Conservation (phyloP, 73 alveolate species). For the Paramecium caudatum region DNA sequence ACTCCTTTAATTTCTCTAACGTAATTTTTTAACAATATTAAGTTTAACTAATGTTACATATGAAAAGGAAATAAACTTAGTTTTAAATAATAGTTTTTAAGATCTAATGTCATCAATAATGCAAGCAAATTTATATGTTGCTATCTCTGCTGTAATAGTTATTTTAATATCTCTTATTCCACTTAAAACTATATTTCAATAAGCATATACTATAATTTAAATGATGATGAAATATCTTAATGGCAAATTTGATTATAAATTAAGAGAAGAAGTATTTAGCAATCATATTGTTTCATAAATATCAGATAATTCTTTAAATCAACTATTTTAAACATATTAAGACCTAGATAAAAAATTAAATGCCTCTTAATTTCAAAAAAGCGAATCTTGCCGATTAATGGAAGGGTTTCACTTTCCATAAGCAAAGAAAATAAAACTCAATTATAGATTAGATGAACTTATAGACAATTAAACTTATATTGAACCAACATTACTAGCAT, state of each 20-base stretch:
- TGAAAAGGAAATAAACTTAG: background rate
- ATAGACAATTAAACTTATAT: too few species aligned
- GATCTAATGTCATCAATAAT: background rate
- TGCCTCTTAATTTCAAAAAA: too few species aligned
- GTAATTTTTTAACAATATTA: background rate
- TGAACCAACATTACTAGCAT: too few species aligned
- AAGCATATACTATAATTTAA: background rate
- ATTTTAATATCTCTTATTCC: background rate
- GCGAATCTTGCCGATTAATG: too few species aligned
- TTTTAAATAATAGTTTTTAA: background rate
- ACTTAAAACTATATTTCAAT: background rate
- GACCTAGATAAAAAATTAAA: background rate
- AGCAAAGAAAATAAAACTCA: too few species aligned
- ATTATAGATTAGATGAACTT: too few species aligned
- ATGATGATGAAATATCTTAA: slow-evolving; percentile 14
- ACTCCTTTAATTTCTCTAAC: slow-evolving; percentile 12
- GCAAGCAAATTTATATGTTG: background rate
- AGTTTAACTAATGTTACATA: slow-evolving; percentile 8
- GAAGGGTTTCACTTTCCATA: too few species aligned
- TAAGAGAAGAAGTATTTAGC: background rate
- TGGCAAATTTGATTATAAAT: slow-evolving; percentile 10
- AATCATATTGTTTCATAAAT: background rate
- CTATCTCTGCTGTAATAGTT: background rate
- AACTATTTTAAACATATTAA: background rate
- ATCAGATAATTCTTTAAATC: background rate